A percentile compares a stretch with the other conserved stretches of the same genome.
Conservation (phyloP, 768 basidiomycete species). For the Pluteus cervinus region DNA sequence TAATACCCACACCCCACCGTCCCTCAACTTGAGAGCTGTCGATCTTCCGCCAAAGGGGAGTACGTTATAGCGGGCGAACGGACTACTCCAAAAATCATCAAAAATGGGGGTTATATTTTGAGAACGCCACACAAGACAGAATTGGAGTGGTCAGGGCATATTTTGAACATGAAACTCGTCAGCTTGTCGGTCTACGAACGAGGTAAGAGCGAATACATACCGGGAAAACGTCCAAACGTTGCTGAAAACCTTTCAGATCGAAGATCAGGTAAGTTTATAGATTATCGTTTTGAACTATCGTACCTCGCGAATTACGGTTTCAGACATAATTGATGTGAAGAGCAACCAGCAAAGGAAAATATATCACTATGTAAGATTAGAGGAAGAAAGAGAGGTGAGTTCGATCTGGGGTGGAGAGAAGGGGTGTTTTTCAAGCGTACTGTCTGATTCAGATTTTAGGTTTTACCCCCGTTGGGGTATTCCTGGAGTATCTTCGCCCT, state of each 20-base stretch:
- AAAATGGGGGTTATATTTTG: background rate
- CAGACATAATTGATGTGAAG: conserved; percentile 18
- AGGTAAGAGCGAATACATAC: conserved; percentile 23
- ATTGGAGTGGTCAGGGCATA: no score
- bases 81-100: conserved; percentile 31
- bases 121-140: no score
- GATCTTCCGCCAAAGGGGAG: conserved; percentile 79
- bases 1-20: conserved; percentile 75
- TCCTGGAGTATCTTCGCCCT: no score
- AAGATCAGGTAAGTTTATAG: background rate
- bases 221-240: conserved; percentile 64
- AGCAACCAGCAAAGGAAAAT: background rate
- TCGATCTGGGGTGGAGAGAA: no score
- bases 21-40: conserved; percentile 67
- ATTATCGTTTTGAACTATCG: conserved; percentile 1
- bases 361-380: no score
- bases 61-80: conserved; percentile 60
- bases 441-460: no score
- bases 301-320: conserved; percentile 35
- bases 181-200: background rate
- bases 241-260: conserved; percentile 33
- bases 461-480: no score
- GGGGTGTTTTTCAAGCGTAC: no score
- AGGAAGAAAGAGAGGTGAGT: no score
- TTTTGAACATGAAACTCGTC: background rate